These are phyloP conservation scores for Phragmites australis DNA, from an alignment of 176 grass and related monocot species.

Conservation along the genomic window DNA sequence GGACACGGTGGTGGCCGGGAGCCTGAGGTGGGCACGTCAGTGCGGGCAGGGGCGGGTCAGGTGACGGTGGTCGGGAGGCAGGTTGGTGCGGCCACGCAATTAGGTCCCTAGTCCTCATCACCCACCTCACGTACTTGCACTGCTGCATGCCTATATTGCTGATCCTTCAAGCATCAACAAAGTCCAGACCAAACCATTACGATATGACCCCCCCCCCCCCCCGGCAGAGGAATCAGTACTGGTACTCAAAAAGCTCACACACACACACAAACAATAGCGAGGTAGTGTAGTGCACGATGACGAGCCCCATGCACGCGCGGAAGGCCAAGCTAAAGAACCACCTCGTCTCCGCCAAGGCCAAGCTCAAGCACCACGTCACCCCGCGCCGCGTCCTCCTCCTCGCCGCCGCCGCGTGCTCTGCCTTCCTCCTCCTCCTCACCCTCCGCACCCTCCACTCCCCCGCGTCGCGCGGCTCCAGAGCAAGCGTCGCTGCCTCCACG, in stretches of 20 bases:
- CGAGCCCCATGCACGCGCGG: slow-evolving; percentile 50
- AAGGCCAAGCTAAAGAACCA: slow-evolving; percentile 60
- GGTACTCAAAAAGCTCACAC: not conserved
- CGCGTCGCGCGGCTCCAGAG: not conserved
- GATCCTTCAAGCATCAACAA: slow-evolving; percentile 33
- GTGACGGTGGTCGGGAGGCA: no score
- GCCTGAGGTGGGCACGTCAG: no score
- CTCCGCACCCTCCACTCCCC: slow-evolving; percentile 44
- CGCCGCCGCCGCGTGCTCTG: slow-evolving; percentile 30
- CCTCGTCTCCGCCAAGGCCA: slow-evolving; percentile 56
- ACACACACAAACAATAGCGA: not conserved
- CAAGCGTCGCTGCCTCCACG: not conserved
- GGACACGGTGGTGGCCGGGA: no score
- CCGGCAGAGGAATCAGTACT: not conserved
- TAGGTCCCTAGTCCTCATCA: slow-evolving; percentile 25
- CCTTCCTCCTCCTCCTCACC: slow-evolving; percentile 46
- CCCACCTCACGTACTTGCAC: not conserved
- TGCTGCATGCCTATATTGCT: slow-evolving; percentile 1
- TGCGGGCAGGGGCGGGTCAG: no score
- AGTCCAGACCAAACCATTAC: not conserved
- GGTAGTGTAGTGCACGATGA: not conserved
- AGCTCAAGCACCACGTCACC: slow-evolving; percentile 54
- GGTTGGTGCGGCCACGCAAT: no score
- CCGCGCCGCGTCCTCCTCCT: slow-evolving; percentile 48
- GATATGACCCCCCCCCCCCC: not conserved